Base-by-base conservation (phyloP, 106 monocot species). In the Allium sativum region DNA sequence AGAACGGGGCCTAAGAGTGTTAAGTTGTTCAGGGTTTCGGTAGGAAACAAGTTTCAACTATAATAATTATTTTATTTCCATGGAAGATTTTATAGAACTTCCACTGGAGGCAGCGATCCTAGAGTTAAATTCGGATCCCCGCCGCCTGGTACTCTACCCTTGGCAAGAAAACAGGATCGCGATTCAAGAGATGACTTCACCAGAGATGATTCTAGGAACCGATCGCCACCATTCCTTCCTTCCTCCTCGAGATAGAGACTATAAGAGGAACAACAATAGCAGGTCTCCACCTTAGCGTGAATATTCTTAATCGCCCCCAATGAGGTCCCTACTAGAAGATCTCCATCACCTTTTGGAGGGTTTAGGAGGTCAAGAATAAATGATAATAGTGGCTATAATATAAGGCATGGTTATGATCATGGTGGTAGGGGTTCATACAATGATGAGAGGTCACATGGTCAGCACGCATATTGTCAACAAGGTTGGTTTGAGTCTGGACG, bases 291-390 rank as follows among this genome's bases (percentile, higher is more conserved):
- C 95, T 9, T 76, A 84, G 47, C 70, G 79, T 12, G 79, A 81
- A n/a, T 78, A 73, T 16, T 70, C 81, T 20, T 79, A 72, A 55
- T 82, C 90, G 2, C 84, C 90, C 0, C 87, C 84, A 3, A 58
- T 73, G 15, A 63, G 90, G 40, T 79, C 79, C 1, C 95, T 31
- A 5, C 0, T 31, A 31, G 31, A 31, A 31, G 31, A 31, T 31
- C 31, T 31, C 31, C 31, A 1, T 31, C 31, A 4, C 83, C 93
- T 3, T 78, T 78, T 4, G 78, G 77, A 31, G 73, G 74, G 2
- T 82, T 72, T 47, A 91, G 91, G 84, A 64, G 96, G 55, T 77
- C 81, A 8, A 69, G 96, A 61, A 81, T 87, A 70, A 87, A 98
- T 13, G 91, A 91, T 40, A 91, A 85, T 8, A 82, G 86, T 7